These are phyloP conservation scores for Talaromyces proteolyticus DNA, from an alignment of 495 filamentous ascomycete species.

Conservation along the genomic window DNA sequence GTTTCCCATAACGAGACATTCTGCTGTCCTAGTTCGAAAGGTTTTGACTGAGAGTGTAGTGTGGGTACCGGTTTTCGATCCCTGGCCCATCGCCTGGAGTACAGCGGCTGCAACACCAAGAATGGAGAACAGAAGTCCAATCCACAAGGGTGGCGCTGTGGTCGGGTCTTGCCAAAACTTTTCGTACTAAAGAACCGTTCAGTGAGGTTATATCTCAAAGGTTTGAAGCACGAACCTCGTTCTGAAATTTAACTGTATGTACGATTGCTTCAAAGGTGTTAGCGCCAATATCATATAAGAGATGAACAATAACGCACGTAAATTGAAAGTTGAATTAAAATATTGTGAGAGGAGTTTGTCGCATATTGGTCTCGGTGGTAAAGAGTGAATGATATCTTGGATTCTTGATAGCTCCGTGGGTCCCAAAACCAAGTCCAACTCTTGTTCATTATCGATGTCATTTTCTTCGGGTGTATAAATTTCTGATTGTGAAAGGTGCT, in stretches of 20 bases:
- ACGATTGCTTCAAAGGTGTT: slow-evolving; percentile 10
- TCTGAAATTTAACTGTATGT: slow-evolving; percentile 14
- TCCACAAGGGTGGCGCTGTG: slow-evolving; percentile 30
- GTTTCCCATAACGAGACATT: slow-evolving; percentile 35
- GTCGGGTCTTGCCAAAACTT: slow-evolving; percentile 38
- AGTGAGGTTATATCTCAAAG: slow-evolving; percentile 1
- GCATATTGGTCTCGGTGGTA: slow-evolving; percentile 30
- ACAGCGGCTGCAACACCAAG: background rate
- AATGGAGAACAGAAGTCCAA: slow-evolving; percentile 21
- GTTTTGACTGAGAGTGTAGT: background rate
- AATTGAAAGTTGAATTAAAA: slow-evolving; percentile 40
- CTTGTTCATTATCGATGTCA: slow-evolving; percentile 22
- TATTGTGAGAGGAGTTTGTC: slow-evolving; percentile 41
- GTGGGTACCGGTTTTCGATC: background rate
- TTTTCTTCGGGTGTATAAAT: background rate
- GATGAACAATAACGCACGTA: background rate
- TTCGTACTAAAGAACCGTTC: slow-evolving; percentile 28
- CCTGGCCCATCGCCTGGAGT: slow-evolving; percentile 5
- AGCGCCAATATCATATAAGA: background rate
- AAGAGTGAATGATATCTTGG: slow-evolving; percentile 25
- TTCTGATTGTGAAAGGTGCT: slow-evolving; percentile 20
- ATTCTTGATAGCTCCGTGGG: slow-evolving; percentile 18
- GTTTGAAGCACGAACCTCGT: slow-evolving; percentile 10
- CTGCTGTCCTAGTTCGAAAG: slow-evolving; percentile 15
- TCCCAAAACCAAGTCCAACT: slow-evolving; percentile 25